These are phyloP conservation scores for Diaporthe humulicola DNA, from an alignment of 2,329 filamentous ascomycete genomes.

Conservation along the genomic window DNA sequence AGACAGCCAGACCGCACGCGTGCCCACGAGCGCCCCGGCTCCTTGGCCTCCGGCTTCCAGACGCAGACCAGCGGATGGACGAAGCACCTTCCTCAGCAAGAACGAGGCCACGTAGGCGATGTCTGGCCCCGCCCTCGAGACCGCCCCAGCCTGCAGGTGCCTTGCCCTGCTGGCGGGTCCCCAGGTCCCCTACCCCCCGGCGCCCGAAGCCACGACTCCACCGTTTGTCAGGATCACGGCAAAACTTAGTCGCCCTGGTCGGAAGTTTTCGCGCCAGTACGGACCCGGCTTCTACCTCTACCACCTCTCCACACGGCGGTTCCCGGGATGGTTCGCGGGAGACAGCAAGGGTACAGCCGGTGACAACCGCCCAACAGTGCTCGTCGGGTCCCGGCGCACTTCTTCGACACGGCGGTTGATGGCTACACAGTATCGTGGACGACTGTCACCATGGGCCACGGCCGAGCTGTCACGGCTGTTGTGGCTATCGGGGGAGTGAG, in stretches of 20 bases:
- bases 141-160: slow-evolving; percentile 8
- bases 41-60: neutral
- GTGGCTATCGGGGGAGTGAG: neutral
- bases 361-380: neutral
- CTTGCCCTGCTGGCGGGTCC: slow-evolving; percentile 7
- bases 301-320: slow-evolving; percentile 1
- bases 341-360: neutral
- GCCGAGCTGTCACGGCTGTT: neutral
- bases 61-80: neutral
- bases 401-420: neutral
- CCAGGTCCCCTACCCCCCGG: neutral
- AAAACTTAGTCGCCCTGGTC: neutral
- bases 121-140: slow-evolving; percentile 5
- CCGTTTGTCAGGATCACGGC: slow-evolving; percentile 2
- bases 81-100: neutral
- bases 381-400: neutral
- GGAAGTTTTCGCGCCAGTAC: slow-evolving; percentile 26
- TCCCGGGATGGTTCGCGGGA: slow-evolving; percentile 14
- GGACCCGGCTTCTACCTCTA: slow-evolving; percentile 14
- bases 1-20: neutral
- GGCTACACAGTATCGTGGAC: neutral
- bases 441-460: neutral
- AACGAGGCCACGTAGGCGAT: slow-evolving; percentile 27
- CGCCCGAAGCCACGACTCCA: slow-evolving; percentile 3
- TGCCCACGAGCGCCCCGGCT: no score